These are phyloP conservation scores for Sisymbrium altissimum DNA, from an alignment of 345 rosid genomes.

Conservation along the genomic window DNA sequence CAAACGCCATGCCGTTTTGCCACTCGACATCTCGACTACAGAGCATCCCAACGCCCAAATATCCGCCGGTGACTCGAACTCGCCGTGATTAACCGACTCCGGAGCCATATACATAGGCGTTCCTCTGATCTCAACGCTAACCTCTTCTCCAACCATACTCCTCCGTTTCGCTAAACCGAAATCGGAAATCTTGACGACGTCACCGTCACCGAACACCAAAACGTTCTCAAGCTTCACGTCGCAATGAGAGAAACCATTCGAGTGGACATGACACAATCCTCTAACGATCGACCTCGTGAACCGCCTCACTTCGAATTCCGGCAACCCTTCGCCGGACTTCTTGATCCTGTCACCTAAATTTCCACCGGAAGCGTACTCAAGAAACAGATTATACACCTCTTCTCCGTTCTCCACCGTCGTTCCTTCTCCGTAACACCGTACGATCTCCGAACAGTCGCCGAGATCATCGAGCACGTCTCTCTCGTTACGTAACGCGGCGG, in stretches of 20 bases:
- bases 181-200: slow-evolving; percentile 56
- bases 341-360: slow-evolving; percentile 42
- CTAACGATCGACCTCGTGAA: slow-evolving; percentile 51
- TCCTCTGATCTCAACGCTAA: slow-evolving; percentile 47
- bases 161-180: slow-evolving; percentile 63
- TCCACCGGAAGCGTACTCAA: slow-evolving; percentile 73
- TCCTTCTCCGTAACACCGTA: slow-evolving; percentile 54
- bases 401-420: slow-evolving; percentile 42
- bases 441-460: slow-evolving; percentile 45
- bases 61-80: slow-evolving; percentile 59
- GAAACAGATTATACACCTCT: slow-evolving; percentile 50
- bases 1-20: slow-evolving; percentile 59
- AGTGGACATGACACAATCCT: slow-evolving; percentile 57
- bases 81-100: slow-evolving; percentile 54
- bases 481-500: slow-evolving; percentile 54
- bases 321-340: slow-evolving; percentile 36
- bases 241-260: slow-evolving; percentile 57
- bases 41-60: slow-evolving; percentile 86
- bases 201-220: slow-evolving; percentile 44
- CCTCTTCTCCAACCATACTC: background rate
- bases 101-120: slow-evolving; percentile 79
- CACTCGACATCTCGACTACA: slow-evolving; percentile 74
- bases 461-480: slow-evolving; percentile 37
- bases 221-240: slow-evolving; percentile 61
- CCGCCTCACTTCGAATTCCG: slow-evolving; percentile 48